Evolutionary conservation across 2,329 filamentous ascomycete species (phyloP).

Genomic region (Xylaria sp.): DNA sequence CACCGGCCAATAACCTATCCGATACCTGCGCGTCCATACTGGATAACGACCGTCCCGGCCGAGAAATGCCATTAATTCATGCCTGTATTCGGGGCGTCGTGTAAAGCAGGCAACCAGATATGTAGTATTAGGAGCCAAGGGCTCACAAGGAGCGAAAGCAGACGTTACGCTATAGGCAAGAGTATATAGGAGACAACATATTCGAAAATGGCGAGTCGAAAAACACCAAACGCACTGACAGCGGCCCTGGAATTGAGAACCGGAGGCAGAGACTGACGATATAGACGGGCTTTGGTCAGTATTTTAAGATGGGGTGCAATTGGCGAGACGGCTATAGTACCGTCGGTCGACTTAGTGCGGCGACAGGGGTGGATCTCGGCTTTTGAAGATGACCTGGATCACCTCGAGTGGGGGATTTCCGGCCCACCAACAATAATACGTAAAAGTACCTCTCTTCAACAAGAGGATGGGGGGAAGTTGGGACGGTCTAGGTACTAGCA

Average conservation of each 20-base stretch:
- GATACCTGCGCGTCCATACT: conserved; percentile 38
- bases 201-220: conserved; percentile 23
- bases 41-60: conserved; percentile 41
- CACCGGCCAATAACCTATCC: conserved; percentile 39
- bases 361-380: conserved; percentile 27
- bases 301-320: conserved; percentile 22
- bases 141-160: conserved; percentile 27
- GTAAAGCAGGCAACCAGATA: conserved; percentile 9
- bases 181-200: conserved; percentile 31
- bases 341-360: conserved; percentile 23
- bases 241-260: conserved; percentile 15
- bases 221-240: conserved; percentile 8
- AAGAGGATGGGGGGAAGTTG: conserved; percentile 7
- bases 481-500: conserved; percentile 15
- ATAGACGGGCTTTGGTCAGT: conserved; percentile 23
- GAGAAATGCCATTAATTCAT: conserved; percentile 46
- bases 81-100: conserved; percentile 26
- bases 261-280: conserved; percentile 14
- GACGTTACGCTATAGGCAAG: conserved; percentile 27
- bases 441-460: conserved; percentile 9
- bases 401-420: conserved; percentile 26
- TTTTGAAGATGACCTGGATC: conserved; percentile 27
- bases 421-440: conserved; percentile 27
- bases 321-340: conserved; percentile 21
- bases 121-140: neutral